These are phyloP conservation scores for Microdochium nivale DNA, from an alignment of 2,329 filamentous ascomycete genomes.

Conservation along the genomic window DNA sequence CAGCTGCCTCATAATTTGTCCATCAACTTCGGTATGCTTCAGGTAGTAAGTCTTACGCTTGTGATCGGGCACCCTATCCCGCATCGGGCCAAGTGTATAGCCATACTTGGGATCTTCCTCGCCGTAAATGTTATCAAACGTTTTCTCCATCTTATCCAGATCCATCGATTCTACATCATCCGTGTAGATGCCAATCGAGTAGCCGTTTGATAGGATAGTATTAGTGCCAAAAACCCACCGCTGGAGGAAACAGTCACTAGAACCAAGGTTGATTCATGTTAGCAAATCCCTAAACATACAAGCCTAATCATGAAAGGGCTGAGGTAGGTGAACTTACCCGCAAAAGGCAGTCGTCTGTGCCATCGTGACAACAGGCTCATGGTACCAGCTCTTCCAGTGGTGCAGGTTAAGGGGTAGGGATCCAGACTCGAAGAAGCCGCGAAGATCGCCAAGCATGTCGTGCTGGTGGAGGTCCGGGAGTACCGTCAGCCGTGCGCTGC, in stretches of 20 bases:
- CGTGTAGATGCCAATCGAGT: conserved; percentile 42
- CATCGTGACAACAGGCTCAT: conserved; percentile 39
- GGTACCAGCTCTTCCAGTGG: conserved; percentile 57
- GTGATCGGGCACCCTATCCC: neutral
- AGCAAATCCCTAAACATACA: neutral
- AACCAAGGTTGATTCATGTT: neutral
- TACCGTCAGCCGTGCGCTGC: conserved; percentile 42
- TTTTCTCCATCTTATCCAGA: conserved; percentile 40
- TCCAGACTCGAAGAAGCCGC: conserved; percentile 53
- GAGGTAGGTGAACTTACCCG: conserved; percentile 19
- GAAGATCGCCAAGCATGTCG: conserved; percentile 44
- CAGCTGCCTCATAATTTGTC: neutral
- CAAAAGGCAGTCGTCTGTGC: conserved; percentile 40
- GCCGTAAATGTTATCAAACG: conserved; percentile 37
- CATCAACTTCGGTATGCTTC: neutral
- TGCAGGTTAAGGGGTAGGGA: conserved; percentile 47
- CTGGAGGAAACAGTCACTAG: conserved; percentile 43
- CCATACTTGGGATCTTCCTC: conserved; percentile 12
- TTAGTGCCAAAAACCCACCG: conserved; percentile 41
- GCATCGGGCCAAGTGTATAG: neutral
- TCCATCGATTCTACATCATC: conserved; percentile 29
- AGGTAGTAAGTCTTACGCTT: neutral
- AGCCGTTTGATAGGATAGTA: conserved; percentile 49
- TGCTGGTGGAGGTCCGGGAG: conserved; percentile 49
- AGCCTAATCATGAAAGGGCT: neutral